These are phyloP conservation scores for Filosporella fistucella DNA, from an alignment of 495 filamentous ascomycete species.

Conservation along the genomic window DNA sequence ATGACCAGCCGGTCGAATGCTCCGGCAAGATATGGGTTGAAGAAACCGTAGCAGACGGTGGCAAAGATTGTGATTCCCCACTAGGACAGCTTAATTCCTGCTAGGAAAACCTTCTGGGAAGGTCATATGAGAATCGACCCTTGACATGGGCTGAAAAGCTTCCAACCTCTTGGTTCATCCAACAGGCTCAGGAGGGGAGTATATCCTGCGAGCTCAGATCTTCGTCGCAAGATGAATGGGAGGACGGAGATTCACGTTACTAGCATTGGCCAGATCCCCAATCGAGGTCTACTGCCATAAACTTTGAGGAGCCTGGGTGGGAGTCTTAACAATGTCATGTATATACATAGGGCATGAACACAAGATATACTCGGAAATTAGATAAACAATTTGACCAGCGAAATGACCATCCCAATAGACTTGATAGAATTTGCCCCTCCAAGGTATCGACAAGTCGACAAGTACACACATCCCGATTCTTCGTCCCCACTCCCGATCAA, in stretches of 20 bases:
- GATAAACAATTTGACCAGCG: no score
- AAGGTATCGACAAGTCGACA: no score
- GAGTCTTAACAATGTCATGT: no score
- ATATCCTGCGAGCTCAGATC: slow-evolving; percentile 8
- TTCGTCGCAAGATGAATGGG: slow-evolving; percentile 16
- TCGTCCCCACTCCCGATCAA: no score
- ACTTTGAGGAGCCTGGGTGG: no score
- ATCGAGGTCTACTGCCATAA: no score
- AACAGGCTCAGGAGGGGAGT: slow-evolving; percentile 39
- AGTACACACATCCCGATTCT: no score
- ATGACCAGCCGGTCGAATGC: slow-evolving; percentile 45
- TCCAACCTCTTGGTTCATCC: slow-evolving; percentile 37
- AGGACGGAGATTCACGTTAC: slow-evolving; percentile 10
- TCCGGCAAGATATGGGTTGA: slow-evolving; percentile 43
- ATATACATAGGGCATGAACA: no score
- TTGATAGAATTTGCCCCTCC: no score
- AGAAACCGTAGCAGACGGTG: slow-evolving; percentile 44
- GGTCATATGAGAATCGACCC: slow-evolving; percentile 42
- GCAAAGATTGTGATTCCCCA: slow-evolving; percentile 37
- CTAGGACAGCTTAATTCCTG: slow-evolving; percentile 39
- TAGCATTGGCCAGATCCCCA: slow-evolving; percentile 15
- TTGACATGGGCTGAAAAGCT: slow-evolving; percentile 37
- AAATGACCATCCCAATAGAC: no score
- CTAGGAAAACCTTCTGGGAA: slow-evolving; percentile 40
- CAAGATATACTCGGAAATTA: no score